phyloP scores from a whole-genome alignment of 768 basidiomycete species.

The Suillus ampliporus region DNA sequence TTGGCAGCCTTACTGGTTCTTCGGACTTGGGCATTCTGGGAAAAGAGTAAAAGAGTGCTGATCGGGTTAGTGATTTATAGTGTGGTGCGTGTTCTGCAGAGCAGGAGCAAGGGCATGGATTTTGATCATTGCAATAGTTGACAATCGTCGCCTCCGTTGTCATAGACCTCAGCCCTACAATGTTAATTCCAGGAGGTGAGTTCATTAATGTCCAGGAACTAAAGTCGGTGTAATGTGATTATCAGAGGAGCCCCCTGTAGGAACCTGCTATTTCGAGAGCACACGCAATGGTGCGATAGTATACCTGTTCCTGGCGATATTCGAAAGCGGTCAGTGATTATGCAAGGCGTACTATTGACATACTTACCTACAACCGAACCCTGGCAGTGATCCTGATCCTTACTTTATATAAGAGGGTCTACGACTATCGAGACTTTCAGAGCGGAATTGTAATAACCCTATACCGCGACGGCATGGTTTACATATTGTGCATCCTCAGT shows the following conservation, averaged over 20 bases:
- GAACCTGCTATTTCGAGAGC: neutral
- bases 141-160: slow-evolving; percentile 13
- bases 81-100: slow-evolving; percentile 12
- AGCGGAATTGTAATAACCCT: slow-evolving; percentile 18
- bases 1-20: slow-evolving; percentile 20
- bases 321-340: neutral
- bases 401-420: slow-evolving; percentile 8
- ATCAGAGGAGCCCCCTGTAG: neutral
- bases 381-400: slow-evolving; percentile 3
- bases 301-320: neutral
- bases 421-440: neutral
- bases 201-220: neutral
- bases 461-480: slow-evolving; percentile 26
- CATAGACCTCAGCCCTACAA: slow-evolving; percentile 1
- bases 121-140: slow-evolving; percentile 6
- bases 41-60: slow-evolving; percentile 17
- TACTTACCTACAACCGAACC: neutral
- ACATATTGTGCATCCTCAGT: slow-evolving; percentile 24
- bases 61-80: slow-evolving; percentile 19
- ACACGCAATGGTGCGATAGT: neutral
- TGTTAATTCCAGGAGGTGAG: slow-evolving; percentile 14
- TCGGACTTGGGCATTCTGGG: slow-evolving; percentile 29
- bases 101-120: neutral
- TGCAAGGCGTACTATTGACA: neutral
- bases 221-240: neutral